Evolutionary conservation across 1,284 basidiomycete genomes (phyloP).

Genomic region (Stygiomarasmius scandens): DNA sequence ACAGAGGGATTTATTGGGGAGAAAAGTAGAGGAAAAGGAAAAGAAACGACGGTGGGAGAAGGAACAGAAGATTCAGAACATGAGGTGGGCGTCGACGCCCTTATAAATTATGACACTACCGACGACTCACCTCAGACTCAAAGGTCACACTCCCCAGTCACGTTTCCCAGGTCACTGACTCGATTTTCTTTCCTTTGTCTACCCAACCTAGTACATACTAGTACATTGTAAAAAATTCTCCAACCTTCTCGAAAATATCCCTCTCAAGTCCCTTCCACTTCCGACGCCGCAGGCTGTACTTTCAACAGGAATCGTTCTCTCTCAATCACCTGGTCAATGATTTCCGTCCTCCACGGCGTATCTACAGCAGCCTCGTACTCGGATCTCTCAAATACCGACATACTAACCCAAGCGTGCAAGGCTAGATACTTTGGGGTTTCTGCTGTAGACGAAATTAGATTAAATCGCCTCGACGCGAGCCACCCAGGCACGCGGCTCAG

Average conservation of each 20-base stretch:
- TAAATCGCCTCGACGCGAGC: slow-evolving; percentile 30
- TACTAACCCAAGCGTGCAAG: slow-evolving; percentile 28
- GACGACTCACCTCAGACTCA: background rate
- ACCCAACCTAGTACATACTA: background rate
- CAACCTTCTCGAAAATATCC: background rate
- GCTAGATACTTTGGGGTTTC: slow-evolving; percentile 30
- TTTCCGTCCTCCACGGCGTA: slow-evolving; percentile 32
- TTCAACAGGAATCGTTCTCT: slow-evolving; percentile 18
- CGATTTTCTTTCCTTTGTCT: background rate
- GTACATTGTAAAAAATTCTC: background rate
- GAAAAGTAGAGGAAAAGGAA: background rate
- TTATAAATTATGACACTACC: slow-evolving; percentile 1
- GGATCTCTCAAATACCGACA: slow-evolving; percentile 23
- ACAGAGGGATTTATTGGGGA: background rate
- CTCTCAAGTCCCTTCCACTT: background rate
- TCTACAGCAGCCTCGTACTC: slow-evolving; percentile 31
- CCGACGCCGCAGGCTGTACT: background rate
- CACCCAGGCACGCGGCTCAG: slow-evolving; percentile 31
- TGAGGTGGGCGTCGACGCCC: background rate
- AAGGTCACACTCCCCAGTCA: background rate
- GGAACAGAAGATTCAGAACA: background rate
- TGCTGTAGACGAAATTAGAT: slow-evolving; percentile 18
- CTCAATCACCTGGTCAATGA: slow-evolving; percentile 23
- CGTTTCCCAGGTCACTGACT: background rate
- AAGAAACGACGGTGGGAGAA: background rate